These are phyloP conservation scores for Mesostigma viride DNA, from an alignment of 139 green algal genomes.

Conservation along the genomic window DNA sequence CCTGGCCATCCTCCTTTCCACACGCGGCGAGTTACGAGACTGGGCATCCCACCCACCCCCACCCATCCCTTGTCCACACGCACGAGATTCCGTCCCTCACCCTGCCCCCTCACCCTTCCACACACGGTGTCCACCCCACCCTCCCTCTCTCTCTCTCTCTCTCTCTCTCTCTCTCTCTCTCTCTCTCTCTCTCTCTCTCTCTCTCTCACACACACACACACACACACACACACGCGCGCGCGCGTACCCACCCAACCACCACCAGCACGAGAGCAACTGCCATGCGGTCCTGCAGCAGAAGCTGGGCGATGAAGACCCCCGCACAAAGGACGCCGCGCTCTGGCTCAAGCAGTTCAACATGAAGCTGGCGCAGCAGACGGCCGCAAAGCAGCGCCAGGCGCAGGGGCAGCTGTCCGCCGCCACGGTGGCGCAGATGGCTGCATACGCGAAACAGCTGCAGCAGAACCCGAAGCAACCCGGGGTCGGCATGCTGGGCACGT, in stretches of 20 bases:
- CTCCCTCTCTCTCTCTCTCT: slow-evolving; percentile 5
- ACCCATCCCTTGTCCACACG: too few species aligned
- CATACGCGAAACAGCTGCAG: too few species aligned
- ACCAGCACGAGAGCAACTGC: slow-evolving; percentile 27
- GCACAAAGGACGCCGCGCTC: slow-evolving; percentile 28
- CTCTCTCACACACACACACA: neutral
- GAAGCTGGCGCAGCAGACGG: too few species aligned
- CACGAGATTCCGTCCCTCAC: neutral
- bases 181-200: slow-evolving; percentile 5
- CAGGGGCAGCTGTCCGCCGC: too few species aligned
- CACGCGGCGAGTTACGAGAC: too few species aligned
- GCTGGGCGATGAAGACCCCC: slow-evolving; percentile 34
- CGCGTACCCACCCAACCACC: too few species aligned
- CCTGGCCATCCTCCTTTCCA: neutral
- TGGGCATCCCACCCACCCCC: too few species aligned
- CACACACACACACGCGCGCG: neutral
- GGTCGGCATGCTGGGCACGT: too few species aligned
- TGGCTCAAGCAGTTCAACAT: slow-evolving; percentile 35
- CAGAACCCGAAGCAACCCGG: too few species aligned
- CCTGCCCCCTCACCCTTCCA: neutral
- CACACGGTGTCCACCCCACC: neutral
- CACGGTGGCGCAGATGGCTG: too few species aligned
- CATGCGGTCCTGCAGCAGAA: slow-evolving; percentile 27
- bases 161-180: slow-evolving; percentile 7
- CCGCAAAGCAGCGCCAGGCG: too few species aligned